Percentiles rank a stretch among this genome's conserved stretches.
Conservation (phyloP, 805 yeast genomes). For the Starmerella etchellsii region DNA sequence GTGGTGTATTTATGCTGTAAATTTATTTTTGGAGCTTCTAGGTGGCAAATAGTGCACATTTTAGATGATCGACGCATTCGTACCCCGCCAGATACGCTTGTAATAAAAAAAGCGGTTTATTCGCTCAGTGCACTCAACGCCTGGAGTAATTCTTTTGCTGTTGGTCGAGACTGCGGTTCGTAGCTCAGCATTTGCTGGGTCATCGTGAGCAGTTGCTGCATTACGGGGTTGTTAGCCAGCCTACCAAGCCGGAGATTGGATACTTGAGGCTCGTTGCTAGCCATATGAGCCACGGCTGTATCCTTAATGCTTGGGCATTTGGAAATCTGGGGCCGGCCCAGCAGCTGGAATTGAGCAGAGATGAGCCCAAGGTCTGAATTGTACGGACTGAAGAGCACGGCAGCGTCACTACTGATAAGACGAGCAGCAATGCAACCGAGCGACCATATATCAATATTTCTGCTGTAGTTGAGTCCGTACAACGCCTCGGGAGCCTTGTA, state of each 20-base stretch:
- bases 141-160: neutral
- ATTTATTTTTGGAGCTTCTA: too few species aligned
- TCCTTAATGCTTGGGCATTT: constrained; percentile 18
- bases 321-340: constrained; percentile 41
- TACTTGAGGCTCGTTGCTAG: neutral
- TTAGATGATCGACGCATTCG: too few species aligned
- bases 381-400: constrained; percentile 31
- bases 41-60: too few species aligned
- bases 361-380: constrained; percentile 47
- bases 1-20: too few species aligned
- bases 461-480: constrained; percentile 46
- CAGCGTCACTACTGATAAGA: constrained; percentile 33
- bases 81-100: too few species aligned
- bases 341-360: constrained; percentile 38
- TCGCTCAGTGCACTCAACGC: neutral
- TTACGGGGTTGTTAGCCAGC: neutral
- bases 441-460: constrained; percentile 59
- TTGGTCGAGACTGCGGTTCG: constrained; percentile 10
- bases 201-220: constrained; percentile 3
- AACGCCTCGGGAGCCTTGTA: constrained; percentile 67
- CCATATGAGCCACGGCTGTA: constrained; percentile 10
- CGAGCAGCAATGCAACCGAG: constrained; percentile 49
- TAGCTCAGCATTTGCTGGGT: constrained; percentile 4
- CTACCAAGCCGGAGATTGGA: neutral
- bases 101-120: too few species aligned